phyloP scores from a whole-genome alignment of 176 grass and related monocot species.

The Dendrocalamus sinicus region DNA sequence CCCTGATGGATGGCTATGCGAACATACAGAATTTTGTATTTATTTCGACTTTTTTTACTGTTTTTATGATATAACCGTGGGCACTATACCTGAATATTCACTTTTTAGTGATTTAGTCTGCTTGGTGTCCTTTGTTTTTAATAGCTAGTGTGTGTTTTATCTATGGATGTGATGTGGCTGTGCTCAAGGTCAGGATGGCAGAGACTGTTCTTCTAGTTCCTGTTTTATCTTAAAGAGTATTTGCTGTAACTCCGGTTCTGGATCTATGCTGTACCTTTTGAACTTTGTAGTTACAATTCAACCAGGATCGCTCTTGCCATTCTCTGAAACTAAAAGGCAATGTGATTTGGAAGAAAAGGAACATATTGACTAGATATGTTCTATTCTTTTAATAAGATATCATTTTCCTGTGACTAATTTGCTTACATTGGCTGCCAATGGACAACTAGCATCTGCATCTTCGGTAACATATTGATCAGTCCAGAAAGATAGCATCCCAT shows the following conservation, averaged over 20 bases:
- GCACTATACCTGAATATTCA: background rate
- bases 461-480: background rate
- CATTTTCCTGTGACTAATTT: background rate
- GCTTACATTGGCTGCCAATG: background rate
- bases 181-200: background rate
- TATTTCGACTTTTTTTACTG: background rate
- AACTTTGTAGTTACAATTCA: background rate
- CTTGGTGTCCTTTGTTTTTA: background rate
- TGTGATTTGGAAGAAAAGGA: background rate
- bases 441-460: background rate
- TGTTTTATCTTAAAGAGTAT: background rate
- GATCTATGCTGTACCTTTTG: background rate
- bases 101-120: background rate
- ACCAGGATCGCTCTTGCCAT: background rate
- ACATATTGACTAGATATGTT: background rate
- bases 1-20: slow-evolving; percentile 10
- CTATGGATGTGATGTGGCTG: background rate
- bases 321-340: background rate
- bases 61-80: background rate
- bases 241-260: background rate
- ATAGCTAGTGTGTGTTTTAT: background rate
- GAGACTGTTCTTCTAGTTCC: background rate
- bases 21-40: background rate
- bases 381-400: background rate
- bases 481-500: background rate